Evolutionary conservation across 2,329 filamentous ascomycete species (phyloP).

Genomic region (Paracoccidioides brasiliensis): DNA sequence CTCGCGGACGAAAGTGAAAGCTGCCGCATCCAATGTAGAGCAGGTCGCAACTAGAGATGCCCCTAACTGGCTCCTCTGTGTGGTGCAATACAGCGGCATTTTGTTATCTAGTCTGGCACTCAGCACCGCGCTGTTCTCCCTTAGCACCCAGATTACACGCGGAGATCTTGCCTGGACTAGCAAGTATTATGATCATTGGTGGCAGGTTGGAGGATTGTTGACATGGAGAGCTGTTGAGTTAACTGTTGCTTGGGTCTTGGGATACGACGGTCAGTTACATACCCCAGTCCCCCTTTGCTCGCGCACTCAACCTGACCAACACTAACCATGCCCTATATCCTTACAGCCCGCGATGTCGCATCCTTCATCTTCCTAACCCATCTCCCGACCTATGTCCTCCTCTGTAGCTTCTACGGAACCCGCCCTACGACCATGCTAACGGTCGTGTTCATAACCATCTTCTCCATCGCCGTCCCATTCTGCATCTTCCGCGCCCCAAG

Average conservation of each 20-base stretch:
- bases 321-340: no score
- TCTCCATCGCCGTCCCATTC: constrained; percentile 61
- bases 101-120: constrained; percentile 46
- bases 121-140: constrained; percentile 51
- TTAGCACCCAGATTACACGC: constrained; percentile 46
- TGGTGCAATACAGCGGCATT: constrained; percentile 32
- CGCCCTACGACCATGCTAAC: constrained; percentile 46
- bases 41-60: not conserved
- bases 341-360: constrained; percentile 49
- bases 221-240: constrained; percentile 52
- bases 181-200: constrained; percentile 48
- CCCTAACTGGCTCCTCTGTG: constrained; percentile 19
- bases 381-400: constrained; percentile 61
- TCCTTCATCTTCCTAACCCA: constrained; percentile 57
- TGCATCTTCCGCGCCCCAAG: constrained; percentile 57
- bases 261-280: constrained; percentile 46
- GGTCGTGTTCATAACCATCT: constrained; percentile 53
- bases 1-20: not conserved
- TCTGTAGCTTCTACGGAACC: constrained; percentile 65
- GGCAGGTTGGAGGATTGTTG: constrained; percentile 45
- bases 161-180: constrained; percentile 56
- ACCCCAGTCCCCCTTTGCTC: no score
- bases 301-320: no score
- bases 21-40: not conserved
- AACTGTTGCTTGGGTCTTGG: constrained; percentile 56